Percentiles rank a stretch among this genome's conserved stretches.
Conservation (phyloP, 768 basidiomycete species). For the Russula vinacea region DNA sequence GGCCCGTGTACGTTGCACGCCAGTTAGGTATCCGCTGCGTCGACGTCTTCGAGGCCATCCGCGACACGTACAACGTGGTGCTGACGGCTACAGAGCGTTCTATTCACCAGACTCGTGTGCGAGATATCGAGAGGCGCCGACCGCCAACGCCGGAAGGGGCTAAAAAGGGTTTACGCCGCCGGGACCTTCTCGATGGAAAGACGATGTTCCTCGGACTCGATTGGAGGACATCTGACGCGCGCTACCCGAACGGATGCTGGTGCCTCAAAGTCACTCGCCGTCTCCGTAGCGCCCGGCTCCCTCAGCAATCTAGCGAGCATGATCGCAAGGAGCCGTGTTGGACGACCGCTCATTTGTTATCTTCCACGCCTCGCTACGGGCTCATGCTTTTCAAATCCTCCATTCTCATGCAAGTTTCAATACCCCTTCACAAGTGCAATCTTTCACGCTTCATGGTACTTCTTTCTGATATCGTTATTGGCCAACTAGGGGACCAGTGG, state of each 20-base stretch:
- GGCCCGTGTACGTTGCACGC: slow-evolving; percentile 46
- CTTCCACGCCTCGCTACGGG: neutral
- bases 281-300: neutral
- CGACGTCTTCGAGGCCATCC: slow-evolving; percentile 59
- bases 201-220: slow-evolving; percentile 53
- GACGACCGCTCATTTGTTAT: neutral
- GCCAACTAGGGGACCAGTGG: slow-evolving; percentile 28
- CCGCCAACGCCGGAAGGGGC: slow-evolving; percentile 37
- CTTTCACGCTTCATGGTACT: slow-evolving; percentile 4
- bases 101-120: slow-evolving; percentile 30
- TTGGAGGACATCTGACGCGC: slow-evolving; percentile 23
- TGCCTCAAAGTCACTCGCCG: slow-evolving; percentile 25
- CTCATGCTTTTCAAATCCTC: slow-evolving; percentile 1
- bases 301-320: neutral
- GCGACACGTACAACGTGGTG: slow-evolving; percentile 45
- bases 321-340: neutral
- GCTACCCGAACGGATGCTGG: slow-evolving; percentile 28
- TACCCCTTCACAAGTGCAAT: neutral
- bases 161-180: slow-evolving; percentile 50
- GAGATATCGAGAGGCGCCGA: slow-evolving; percentile 40
- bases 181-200: slow-evolving; percentile 52
- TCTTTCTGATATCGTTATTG: slow-evolving; percentile 20
- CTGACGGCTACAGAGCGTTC: slow-evolving; percentile 47
- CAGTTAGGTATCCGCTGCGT: slow-evolving; percentile 48
- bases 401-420: slow-evolving; percentile 3